Evolutionary conservation across 2,329 filamentous ascomycete species (phyloP).

Genomic region (Verticillium nonalfalfae): DNA sequence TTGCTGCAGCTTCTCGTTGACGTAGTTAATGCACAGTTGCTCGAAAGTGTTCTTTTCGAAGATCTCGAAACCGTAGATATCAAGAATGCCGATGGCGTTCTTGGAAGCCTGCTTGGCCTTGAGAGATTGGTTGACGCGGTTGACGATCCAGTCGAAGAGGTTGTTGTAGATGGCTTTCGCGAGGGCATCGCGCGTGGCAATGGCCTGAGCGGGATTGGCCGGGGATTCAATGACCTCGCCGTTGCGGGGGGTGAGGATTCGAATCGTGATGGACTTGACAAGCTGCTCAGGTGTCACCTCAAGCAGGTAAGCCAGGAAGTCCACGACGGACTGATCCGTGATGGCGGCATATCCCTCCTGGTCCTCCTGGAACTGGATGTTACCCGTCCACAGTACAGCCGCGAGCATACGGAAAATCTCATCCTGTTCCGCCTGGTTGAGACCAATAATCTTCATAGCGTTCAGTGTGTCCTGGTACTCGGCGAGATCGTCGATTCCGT

Average conservation of each 20-base stretch:
- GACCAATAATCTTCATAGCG: constrained; percentile 91
- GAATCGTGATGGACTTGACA: constrained; percentile 81
- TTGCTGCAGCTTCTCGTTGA: constrained; percentile 98
- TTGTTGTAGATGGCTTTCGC: constrained; percentile 97
- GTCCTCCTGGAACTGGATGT: constrained; percentile 85
- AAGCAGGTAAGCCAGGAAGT: constrained; percentile 89
- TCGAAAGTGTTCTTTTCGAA: constrained; percentile 99
- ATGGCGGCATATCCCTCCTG: constrained; percentile 85
- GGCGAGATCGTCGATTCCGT: constrained; percentile 84
- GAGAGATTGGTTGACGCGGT: constrained; percentile 82
- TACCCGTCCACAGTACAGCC: constrained; percentile 88
- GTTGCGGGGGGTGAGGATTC: constrained; percentile 67
- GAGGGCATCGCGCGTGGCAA: constrained; percentile 81
- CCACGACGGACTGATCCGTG: constrained; percentile 81
- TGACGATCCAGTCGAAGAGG: constrained; percentile 97
- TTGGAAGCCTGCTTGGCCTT: constrained; percentile 68
- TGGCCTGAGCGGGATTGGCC: constrained; percentile 80
- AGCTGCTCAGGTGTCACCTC: constrained; percentile 79
- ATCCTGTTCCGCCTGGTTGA: constrained; percentile 84
- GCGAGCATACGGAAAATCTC: constrained; percentile 95
- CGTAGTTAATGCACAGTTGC: constrained; percentile 98
- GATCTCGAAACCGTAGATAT: constrained; percentile 99
- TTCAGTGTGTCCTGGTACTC: constrained; percentile 88
- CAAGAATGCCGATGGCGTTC: constrained; percentile 91
- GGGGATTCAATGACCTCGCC: constrained; percentile 68